A percentile compares a stretch with the other conserved stretches of the same genome.
These are phyloP conservation scores for Stevia rebaudiana DNA, from an alignment of 140 eudicot species.

Conservation along the genomic window DNA sequence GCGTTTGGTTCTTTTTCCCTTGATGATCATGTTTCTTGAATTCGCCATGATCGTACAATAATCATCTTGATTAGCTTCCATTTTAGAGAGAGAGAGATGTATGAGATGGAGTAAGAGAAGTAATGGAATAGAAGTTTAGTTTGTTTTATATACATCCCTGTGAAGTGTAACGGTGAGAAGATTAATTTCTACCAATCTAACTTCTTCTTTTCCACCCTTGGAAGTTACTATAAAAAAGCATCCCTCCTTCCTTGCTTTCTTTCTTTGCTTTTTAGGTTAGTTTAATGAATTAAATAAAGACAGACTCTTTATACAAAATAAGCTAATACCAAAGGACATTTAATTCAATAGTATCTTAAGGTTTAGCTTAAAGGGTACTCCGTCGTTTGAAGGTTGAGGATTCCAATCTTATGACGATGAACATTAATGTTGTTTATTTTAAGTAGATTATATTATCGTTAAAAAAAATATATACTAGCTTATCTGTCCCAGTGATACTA, in stretches of 20 bases:
- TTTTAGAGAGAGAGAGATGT: conserved; percentile 15
- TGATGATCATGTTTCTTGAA: conserved; percentile 35
- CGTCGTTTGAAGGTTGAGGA: too few species aligned
- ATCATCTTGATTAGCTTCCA: conserved; percentile 37
- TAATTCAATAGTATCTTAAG: too few species aligned
- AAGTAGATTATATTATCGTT: too few species aligned
- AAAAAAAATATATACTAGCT: too few species aligned
- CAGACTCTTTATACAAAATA: too few species aligned
- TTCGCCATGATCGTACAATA: conserved; percentile 23
- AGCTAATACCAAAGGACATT: too few species aligned
- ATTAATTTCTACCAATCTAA: conserved; percentile 33
- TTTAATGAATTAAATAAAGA: too few species aligned
- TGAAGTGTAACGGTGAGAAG: conserved; percentile 33
- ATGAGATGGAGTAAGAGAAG: conserved; percentile 22
- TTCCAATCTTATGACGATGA: too few species aligned
- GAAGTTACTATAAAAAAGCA: conserved; percentile 42
- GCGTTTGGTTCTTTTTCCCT: conserved; percentile 66
- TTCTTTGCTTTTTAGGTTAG: neutral
- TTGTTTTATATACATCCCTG: conserved; percentile 19
- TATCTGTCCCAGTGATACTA: too few species aligned
- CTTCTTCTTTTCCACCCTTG: conserved; percentile 46
- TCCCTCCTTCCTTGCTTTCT: conserved; percentile 9
- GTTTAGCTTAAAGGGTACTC: too few species aligned
- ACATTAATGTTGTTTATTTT: too few species aligned
- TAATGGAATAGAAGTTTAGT: conserved; percentile 22